phyloP scores from a whole-genome alignment of 225 moss, liverwort and hornwort genomes.

The Physcomitrium patens region DNA sequence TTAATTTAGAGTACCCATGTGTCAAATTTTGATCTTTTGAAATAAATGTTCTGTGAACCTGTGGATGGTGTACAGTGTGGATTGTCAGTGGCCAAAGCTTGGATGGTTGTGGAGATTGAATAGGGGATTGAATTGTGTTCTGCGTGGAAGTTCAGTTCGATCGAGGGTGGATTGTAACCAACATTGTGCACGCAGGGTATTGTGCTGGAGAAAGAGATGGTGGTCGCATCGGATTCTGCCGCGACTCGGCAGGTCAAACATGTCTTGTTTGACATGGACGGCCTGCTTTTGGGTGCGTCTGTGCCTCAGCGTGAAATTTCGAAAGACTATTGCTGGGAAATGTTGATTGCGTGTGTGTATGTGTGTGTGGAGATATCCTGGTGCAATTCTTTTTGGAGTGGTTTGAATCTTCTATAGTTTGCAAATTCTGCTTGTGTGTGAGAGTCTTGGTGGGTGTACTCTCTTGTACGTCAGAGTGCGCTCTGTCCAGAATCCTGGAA shows the following conservation, averaged over 20 bases:
- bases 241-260: conserved; percentile 56
- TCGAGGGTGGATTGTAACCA: neutral
- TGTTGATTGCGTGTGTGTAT: neutral
- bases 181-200: neutral
- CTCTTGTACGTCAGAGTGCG: neutral
- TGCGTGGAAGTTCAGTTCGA: neutral
- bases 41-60: too few species aligned
- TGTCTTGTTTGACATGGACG: conserved; percentile 97
- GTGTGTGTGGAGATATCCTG: neutral
- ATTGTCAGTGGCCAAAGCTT: too few species aligned
- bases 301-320: neutral
- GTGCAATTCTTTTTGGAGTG: neutral
- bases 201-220: conserved; percentile 29
- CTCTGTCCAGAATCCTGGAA: conserved; percentile 3
- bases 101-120: too few species aligned
- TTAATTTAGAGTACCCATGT: too few species aligned
- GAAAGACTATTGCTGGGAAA: neutral
- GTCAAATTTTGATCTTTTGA: too few species aligned
- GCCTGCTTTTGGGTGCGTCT: conserved; percentile 74
- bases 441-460: neutral
- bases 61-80: too few species aligned
- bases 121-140: neutral
- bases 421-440: neutral
- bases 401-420: neutral
- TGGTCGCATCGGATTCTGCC: conserved; percentile 32